Conservation (phyloP, 1,139 yeast genomes). For the Diutina neorugosa region DNA sequence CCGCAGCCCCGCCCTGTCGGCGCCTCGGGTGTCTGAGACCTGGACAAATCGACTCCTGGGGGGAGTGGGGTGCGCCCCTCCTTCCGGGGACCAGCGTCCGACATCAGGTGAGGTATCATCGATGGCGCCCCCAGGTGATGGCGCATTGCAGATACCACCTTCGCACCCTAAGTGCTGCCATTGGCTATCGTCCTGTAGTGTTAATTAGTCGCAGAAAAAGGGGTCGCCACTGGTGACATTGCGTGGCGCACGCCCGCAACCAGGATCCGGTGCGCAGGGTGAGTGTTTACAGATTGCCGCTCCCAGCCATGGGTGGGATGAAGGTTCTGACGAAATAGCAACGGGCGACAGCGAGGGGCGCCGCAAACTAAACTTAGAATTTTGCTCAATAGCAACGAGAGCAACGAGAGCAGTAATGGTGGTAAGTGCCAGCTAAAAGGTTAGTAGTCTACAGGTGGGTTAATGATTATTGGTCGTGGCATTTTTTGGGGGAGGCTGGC, state of each 20-base stretch:
- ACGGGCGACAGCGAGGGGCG: too few relatives aligned
- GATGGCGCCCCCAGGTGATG: too few relatives aligned
- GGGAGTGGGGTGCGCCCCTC: not conserved
- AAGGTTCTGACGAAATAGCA: not conserved
- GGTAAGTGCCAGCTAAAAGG: not conserved
- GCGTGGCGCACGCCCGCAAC: not conserved
- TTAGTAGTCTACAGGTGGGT: not conserved
- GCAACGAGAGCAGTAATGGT: too few relatives aligned
- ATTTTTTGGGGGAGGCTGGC: not conserved
- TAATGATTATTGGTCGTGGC: not conserved
- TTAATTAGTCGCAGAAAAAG: not conserved
- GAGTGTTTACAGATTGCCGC: not conserved
- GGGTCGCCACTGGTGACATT: not conserved
- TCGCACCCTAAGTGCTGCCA: too few relatives aligned
- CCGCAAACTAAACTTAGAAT: too few relatives aligned
- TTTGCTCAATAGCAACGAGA: too few relatives aligned
- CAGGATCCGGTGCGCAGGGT: not conserved
- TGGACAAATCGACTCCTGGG: not conserved
- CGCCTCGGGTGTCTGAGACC: not conserved
- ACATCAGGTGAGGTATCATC: too few relatives aligned
- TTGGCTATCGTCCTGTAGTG: not conserved
- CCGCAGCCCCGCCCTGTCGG: not conserved
- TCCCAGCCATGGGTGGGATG: not conserved
- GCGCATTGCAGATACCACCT: too few relatives aligned
- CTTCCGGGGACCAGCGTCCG: too few relatives aligned